Evolutionary conservation across 2,329 filamentous ascomycete species (phyloP).

Genomic region (Ceratocystis colombiana): DNA sequence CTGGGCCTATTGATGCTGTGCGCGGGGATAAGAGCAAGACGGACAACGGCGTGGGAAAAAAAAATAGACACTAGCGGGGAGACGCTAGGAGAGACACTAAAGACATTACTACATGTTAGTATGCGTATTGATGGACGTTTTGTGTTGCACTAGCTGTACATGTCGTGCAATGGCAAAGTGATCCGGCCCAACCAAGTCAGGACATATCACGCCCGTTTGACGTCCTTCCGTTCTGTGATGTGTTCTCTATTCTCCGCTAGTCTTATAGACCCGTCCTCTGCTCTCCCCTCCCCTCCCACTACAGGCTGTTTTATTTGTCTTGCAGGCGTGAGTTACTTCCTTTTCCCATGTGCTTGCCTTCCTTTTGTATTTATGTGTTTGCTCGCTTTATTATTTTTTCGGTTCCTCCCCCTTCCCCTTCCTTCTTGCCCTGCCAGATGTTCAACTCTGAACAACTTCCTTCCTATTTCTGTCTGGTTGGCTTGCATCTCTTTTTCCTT

Average conservation of each 20-base stretch:
- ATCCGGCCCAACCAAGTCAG: not conserved
- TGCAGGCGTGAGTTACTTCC: not conserved
- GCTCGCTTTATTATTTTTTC: not conserved
- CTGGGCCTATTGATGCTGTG: too few relatives aligned
- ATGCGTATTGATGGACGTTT: not conserved
- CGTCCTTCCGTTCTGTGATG: slow-evolving; percentile 4
- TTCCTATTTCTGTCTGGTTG: not conserved
- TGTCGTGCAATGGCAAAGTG: not conserved
- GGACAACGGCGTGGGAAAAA: too few relatives aligned
- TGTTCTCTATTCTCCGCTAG: not conserved
- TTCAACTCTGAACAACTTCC: not conserved
- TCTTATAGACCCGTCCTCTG: not conserved
- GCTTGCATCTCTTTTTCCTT: not conserved
- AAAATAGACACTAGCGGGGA: not conserved
- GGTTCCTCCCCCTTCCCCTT: slow-evolving; percentile 7
- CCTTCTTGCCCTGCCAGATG: slow-evolving; percentile 8
- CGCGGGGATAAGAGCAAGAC: too few relatives aligned
- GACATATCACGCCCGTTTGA: slow-evolving; percentile 1
- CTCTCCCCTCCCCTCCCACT: not conserved
- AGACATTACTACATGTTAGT: not conserved
- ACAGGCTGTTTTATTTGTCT: not conserved
- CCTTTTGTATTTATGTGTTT: not conserved
- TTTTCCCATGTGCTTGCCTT: not conserved
- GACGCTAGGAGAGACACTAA: slow-evolving; percentile 4
- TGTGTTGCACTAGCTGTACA: slow-evolving; percentile 2